Evolutionary conservation across 2,329 filamentous ascomycete genomes (phyloP), one percentile per base, ranked within the genome.

Genomic region (Diaporthe sp.): DNA sequence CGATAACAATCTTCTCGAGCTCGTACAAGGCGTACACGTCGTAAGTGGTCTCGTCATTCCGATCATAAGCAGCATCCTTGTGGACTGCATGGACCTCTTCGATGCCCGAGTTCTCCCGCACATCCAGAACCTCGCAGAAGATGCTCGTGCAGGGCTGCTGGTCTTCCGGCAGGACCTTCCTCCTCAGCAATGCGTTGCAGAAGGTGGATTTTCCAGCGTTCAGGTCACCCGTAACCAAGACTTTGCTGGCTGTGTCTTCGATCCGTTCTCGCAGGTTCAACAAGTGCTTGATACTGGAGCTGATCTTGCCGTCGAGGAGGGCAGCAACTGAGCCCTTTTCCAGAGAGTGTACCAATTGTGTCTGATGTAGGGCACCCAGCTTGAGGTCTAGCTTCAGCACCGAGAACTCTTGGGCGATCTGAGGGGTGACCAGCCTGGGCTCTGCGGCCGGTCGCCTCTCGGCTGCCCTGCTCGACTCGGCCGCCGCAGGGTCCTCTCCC

Each of bases 151-250:
- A 99, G 2, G 97, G 97, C 82, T 98, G 97, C 83, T 99, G 96
- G 80, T 99, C 97, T 84, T 98, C 97, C 0, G 97, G 97, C 5
- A 99, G 85, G 38, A 99, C 91, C 84, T 98, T 98, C 76, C 96
- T 92, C 76, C 97, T 93, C 54, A 99, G 85, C 2, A 99, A 87
- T n/a, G 97, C 97, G 83, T 99, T 99, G 86, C 97, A 99, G 80
- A 99, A 99, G 0, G 97, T 99, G 5, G 97, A 99, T 82, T 99
- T 99, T 81, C 97, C 97, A 12, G 97, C 96, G 81, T 99, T 99
- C 71, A 99, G 85, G 82, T 99, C 97, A 80, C 97, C 97, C 0
- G 97, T 99, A 25, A 99, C 92, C 74, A 99, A 86, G 1, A 99
- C 97, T 83, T 99, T 99, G 85, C 96, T 98, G 6, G 96, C 95